Conservation (phyloP, 495 filamentous ascomycete genomes). For the Penicillium waksmanii region DNA sequence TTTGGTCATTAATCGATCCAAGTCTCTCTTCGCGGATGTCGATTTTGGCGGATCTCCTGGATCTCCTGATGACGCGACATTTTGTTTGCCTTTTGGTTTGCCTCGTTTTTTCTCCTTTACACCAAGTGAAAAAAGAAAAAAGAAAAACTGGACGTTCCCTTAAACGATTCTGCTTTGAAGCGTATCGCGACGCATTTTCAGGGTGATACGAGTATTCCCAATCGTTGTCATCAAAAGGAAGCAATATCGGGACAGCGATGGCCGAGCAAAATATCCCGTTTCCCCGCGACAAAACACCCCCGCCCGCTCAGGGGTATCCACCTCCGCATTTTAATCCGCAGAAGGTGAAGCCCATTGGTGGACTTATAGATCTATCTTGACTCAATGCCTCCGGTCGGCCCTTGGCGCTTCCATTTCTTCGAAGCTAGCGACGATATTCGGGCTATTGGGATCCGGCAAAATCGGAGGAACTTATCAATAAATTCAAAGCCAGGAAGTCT, state of each 20-base stretch:
- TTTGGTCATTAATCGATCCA: too few species aligned
- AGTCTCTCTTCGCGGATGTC: too few species aligned
- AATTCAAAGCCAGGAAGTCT: not conserved
- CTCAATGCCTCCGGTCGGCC: not conserved
- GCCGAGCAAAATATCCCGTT: conserved; percentile 20
- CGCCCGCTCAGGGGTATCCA: conserved; percentile 19
- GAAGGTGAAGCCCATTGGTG: conserved; percentile 11
- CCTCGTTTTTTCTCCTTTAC: too few species aligned
- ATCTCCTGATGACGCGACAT: too few species aligned
- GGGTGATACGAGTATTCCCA: not conserved
- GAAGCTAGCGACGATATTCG: not conserved
- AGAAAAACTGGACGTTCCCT: too few species aligned
- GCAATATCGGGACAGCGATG: conserved; percentile 20
- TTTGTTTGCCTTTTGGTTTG: too few species aligned
- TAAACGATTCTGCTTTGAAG: too few species aligned
- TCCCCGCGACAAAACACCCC: conserved; percentile 24
- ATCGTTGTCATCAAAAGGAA: not conserved
- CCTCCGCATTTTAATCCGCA: not conserved
- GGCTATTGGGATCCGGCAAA: not conserved
- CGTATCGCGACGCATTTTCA: too few species aligned
- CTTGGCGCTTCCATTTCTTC: not conserved
- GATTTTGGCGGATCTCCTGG: too few species aligned
- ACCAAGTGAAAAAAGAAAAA: too few species aligned
- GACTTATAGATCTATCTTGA: not conserved
- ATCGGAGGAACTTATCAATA: not conserved